A percentile compares a stretch with the other conserved stretches of the same genome.
Conservation (phyloP, 176 grass and related monocot species). For the Saccharum spontaneum region DNA sequence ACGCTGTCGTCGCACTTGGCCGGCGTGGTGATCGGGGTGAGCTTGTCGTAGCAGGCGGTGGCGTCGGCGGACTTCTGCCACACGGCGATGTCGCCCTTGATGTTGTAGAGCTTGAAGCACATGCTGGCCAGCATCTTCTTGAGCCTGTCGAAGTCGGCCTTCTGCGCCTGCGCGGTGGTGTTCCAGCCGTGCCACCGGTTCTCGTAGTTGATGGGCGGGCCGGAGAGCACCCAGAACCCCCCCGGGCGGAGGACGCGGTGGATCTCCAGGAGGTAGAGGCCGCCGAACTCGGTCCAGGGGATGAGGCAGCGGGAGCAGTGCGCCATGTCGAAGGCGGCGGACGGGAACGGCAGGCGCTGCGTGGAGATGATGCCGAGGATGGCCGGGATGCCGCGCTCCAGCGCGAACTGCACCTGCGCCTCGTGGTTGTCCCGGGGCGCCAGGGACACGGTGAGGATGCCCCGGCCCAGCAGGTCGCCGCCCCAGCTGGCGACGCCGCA, state of each 20-base stretch:
- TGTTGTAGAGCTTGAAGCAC: slow-evolving; percentile 88
- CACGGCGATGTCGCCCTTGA: slow-evolving; percentile 90
- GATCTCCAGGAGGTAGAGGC: slow-evolving; percentile 88
- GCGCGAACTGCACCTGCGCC: slow-evolving; percentile 99
- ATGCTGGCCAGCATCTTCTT: slow-evolving; percentile 67
- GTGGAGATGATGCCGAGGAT: slow-evolving; percentile 93
- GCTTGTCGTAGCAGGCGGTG: slow-evolving; percentile 71
- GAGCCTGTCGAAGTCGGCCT: slow-evolving; percentile 65
- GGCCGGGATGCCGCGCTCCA: slow-evolving; percentile 94
- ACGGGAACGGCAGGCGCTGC: slow-evolving; percentile 84
- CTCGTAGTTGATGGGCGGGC: slow-evolving; percentile 94
- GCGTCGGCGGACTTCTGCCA: slow-evolving; percentile 73
- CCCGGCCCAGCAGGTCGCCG: slow-evolving; percentile 74
- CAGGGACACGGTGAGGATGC: slow-evolving; percentile 79
- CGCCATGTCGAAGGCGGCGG: slow-evolving; percentile 79
- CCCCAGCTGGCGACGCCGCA: slow-evolving; percentile 98
- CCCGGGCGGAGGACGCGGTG: slow-evolving; percentile 81
- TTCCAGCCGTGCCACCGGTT: slow-evolving; percentile 97
- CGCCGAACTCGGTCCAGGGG: slow-evolving; percentile 86
- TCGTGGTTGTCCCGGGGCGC: slow-evolving; percentile 95
- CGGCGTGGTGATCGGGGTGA: slow-evolving; percentile 57
- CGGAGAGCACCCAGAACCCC: slow-evolving; percentile 90
- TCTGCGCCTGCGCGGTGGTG: slow-evolving; percentile 82
- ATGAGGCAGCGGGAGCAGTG: slow-evolving; percentile 94
- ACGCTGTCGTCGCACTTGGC: slow-evolving; percentile 91